These are phyloP conservation scores for Naganishia sp. DNA, from an alignment of 1,284 basidiomycete species.

Conservation along the genomic window DNA sequence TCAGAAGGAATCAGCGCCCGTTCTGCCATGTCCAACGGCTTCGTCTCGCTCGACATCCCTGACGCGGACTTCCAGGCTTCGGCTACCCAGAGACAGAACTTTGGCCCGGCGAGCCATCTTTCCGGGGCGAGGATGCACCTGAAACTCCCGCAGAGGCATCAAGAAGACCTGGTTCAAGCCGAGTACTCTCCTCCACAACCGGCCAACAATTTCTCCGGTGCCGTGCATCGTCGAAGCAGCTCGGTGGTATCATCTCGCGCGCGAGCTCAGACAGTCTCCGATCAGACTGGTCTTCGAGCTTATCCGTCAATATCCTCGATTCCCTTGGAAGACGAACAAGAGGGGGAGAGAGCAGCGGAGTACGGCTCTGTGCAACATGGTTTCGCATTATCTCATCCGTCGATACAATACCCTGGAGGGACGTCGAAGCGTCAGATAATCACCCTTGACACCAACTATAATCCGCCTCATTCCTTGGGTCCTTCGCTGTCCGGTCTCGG, in stretches of 20 bases:
- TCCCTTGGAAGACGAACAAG: background rate
- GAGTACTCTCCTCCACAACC: background rate
- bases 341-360: too few relatives aligned
- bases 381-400: too few relatives aligned
- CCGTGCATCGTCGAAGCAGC: slow-evolving; percentile 1
- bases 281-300: slow-evolving; percentile 10
- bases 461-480: background rate
- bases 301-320: slow-evolving; percentile 26
- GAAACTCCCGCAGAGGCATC: slow-evolving; percentile 8
- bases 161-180: background rate
- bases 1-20: background rate
- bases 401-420: too few relatives aligned
- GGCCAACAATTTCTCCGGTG: background rate
- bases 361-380: too few relatives aligned
- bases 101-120: background rate
- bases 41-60: slow-evolving; percentile 8
- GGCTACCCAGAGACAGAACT: background rate
- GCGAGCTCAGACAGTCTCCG: slow-evolving; percentile 23
- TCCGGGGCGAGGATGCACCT: slow-evolving; percentile 24
- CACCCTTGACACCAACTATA: slow-evolving; percentile 5
- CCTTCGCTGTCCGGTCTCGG: slow-evolving; percentile 6
- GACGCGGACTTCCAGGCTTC: background rate
- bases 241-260: slow-evolving; percentile 10
- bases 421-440: background rate
- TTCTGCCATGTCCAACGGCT: background rate